phyloP scores from a whole-genome alignment of 345 rosid species.

The Populus ilicifolia region DNA sequence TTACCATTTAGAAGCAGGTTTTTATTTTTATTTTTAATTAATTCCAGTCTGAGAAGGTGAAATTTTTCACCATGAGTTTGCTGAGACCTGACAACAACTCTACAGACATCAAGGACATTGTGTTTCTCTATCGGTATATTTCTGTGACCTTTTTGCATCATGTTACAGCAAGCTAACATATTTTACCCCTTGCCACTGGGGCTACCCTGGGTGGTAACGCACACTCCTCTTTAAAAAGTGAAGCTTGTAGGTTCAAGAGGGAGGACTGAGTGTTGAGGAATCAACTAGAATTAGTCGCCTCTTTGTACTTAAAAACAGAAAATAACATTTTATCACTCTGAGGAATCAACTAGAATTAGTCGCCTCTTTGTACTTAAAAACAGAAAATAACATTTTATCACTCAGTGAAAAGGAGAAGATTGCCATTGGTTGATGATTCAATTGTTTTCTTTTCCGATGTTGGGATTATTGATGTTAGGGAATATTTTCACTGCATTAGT shows the following conservation, averaged over 20 bases:
- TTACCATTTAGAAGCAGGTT: no score
- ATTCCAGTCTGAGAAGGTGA: conserved; percentile 71
- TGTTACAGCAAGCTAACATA: background rate
- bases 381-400: background rate
- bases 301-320: no score
- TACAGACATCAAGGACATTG: conserved; percentile 60
- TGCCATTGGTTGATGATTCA: background rate
- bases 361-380: no score
- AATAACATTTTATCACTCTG: no score
- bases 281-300: no score
- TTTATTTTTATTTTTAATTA: conserved; percentile 1
- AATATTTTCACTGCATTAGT: background rate
- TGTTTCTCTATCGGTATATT: conserved; percentile 78
- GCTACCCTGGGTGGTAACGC: no score
- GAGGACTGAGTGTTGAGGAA: no score
- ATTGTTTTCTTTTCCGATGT: background rate
- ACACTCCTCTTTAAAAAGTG: no score
- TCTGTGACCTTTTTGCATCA: background rate
- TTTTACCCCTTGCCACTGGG: background rate
- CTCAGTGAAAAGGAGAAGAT: background rate
- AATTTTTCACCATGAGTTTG: conserved; percentile 89
- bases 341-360: no score
- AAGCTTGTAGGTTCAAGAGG: no score
- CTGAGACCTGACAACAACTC: conserved; percentile 60
- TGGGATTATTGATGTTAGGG: background rate